These are phyloP conservation scores for Skeletonema potamos DNA, from an alignment of 108 stramenopile genomes.

Conservation along the genomic window DNA sequence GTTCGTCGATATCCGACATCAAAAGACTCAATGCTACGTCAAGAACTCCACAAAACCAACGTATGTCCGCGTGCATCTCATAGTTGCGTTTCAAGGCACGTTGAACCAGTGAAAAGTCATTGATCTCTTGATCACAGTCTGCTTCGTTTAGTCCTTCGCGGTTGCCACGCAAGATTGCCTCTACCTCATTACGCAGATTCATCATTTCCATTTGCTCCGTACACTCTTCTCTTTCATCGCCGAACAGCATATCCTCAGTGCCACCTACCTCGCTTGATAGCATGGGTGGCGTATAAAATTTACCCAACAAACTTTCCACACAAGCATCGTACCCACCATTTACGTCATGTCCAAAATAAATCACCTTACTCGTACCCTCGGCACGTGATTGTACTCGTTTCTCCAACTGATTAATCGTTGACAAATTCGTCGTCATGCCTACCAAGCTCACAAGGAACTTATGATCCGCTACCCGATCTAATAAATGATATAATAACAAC, in stretches of 20 bases:
- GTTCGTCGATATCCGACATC: slow-evolving; percentile 31
- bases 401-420: slow-evolving; percentile 54
- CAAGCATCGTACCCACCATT: slow-evolving; percentile 37
- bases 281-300: slow-evolving; percentile 44
- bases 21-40: slow-evolving; percentile 51
- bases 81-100: slow-evolving; percentile 58
- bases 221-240: not conserved
- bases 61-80: slow-evolving; percentile 50
- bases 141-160: not conserved
- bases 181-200: slow-evolving; percentile 29
- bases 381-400: slow-evolving; percentile 84
- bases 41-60: slow-evolving; percentile 81
- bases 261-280: not conserved
- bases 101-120: slow-evolving; percentile 27
- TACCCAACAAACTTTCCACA: slow-evolving; percentile 49
- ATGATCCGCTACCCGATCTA: slow-evolving; percentile 80
- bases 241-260: not conserved
- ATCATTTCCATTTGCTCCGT: slow-evolving; percentile 24
- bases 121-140: slow-evolving; percentile 17
- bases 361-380: slow-evolving; percentile 68
- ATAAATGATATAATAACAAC: slow-evolving; percentile 79
- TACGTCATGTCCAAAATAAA: slow-evolving; percentile 51
- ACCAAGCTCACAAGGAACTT: slow-evolving; percentile 66
- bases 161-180: slow-evolving; percentile 25
- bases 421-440: slow-evolving; percentile 64